Evolutionary conservation across 139 green algal genomes (phyloP).

Genomic region (Chlamydomonas schloesseri): DNA sequence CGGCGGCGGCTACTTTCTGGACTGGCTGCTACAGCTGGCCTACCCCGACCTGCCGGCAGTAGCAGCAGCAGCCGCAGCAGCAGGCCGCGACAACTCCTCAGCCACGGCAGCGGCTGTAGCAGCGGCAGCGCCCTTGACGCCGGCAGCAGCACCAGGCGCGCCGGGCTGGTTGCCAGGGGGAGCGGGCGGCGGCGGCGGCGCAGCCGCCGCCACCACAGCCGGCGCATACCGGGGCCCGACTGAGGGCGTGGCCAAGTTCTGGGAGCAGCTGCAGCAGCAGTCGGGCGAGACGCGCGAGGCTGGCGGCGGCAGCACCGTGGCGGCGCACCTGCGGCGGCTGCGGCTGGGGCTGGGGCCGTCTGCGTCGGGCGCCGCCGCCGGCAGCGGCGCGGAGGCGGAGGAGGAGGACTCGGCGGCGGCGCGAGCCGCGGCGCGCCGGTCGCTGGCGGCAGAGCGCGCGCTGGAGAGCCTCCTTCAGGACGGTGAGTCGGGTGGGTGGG

Average conservation of each 20-base stretch:
- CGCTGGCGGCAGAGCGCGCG: slow-evolving; percentile 2
- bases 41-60: slow-evolving; percentile 19
- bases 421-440: not conserved
- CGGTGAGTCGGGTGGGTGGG: not conserved
- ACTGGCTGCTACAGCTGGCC: slow-evolving; percentile 61
- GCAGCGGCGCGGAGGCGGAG: not conserved
- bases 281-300: no score
- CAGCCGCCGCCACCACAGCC: no score
- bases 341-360: not conserved
- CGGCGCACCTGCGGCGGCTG: not conserved
- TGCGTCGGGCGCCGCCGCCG: not conserved
- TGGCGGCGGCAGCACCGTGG: no score
- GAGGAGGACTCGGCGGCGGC: not conserved
- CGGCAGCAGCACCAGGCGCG: no score
- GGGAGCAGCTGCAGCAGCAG: no score
- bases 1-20: slow-evolving; percentile 58
- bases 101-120: not conserved
- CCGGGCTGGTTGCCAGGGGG: no score
- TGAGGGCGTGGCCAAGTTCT: no score
- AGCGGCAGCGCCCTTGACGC: not conserved
- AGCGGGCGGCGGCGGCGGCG: no score
- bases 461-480: slow-evolving; percentile 8
- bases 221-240: no score
- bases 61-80: not conserved
- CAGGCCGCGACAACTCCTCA: no score